Evolutionary conservation across 2,329 filamentous ascomycete genomes (phyloP), one percentile per base, ranked within the genome.

Genomic region (Fonsecaea pugnacius): DNA sequence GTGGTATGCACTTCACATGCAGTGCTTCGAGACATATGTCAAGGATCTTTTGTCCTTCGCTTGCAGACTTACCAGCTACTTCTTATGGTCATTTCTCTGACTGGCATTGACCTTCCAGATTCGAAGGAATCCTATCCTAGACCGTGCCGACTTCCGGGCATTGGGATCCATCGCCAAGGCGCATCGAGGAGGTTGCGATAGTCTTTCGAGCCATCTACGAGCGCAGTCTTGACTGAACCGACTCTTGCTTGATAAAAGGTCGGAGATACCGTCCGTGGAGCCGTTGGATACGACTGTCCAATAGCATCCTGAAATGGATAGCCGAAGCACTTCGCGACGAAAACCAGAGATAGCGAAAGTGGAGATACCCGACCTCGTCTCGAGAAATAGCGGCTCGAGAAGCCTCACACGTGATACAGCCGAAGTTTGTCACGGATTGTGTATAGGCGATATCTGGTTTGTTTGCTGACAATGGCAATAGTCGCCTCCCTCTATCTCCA

Each of bases 311-410:
- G 16, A 5, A 7, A 16, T 6, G 6, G n/a, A 43, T 18, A 43
- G 16, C 38, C n/a, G 4, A 18, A 18, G n/a, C 2, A 48, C 10
- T 8, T 48, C 43, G 43, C 18, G 10, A 48, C 43, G 43, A 48
- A 12, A 12, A 24, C 14, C 18, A 48, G 18, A 48, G 43, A 24
- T 48, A 48, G 43, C 8, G 10, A 48, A 10, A 21, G 43, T 48
- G 43, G 43, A 27, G 18, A 48, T 48, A 48, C 27, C 43, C 43
- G 43, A 48, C 43, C 43, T 48, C 43, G 43, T 48, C 43, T 48
- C 43, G 43, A 48, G 43, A 48, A 48, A 48, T 27, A 12, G 24
- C 18, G 43, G 43, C 43, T 48, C 43, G 8, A 24, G 43, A 14
- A 12, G 9, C 4, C 43, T 5, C 5, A 5, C 43, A 48, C 43